Conservation (phyloP, 768 basidiomycete genomes). For the Mycena kentingensis region DNA sequence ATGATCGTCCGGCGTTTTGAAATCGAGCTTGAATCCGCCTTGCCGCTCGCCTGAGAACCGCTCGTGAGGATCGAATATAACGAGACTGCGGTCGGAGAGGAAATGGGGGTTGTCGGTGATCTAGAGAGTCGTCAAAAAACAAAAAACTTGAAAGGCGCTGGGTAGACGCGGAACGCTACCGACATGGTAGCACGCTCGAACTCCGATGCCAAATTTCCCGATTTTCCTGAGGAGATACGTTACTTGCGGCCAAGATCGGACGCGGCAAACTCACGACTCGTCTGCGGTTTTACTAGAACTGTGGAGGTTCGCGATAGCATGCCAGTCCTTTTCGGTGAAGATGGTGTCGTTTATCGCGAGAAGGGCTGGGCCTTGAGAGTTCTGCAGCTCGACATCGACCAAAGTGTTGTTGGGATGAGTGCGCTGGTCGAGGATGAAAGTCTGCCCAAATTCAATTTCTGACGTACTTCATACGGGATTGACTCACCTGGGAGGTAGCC, state of each 20-base stretch:
- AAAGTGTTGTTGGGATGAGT: slow-evolving; percentile 28
- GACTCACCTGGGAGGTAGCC: slow-evolving; percentile 37
- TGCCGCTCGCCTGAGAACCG: slow-evolving; percentile 29
- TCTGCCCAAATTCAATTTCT: too few species aligned
- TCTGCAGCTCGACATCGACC: slow-evolving; percentile 29
- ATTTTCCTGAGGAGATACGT: slow-evolving; percentile 40
- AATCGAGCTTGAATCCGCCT: slow-evolving; percentile 34
- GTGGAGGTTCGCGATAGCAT: slow-evolving; percentile 43
- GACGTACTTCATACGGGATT: too few species aligned
- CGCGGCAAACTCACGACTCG: slow-evolving; percentile 36
- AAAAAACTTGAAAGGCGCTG: neutral
- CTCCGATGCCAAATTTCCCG: slow-evolving; percentile 56
- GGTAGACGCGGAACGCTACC: neutral
- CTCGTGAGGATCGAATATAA: slow-evolving; percentile 46
- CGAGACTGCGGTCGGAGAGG: slow-evolving; percentile 41
- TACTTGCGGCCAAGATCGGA: neutral
- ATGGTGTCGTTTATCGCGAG: slow-evolving; percentile 48
- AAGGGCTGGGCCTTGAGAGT: slow-evolving; percentile 46
- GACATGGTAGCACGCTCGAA: slow-evolving; percentile 55
- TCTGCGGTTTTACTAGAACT: slow-evolving; percentile 49
- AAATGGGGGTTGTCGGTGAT: slow-evolving; percentile 53
- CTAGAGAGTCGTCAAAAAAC: slow-evolving; percentile 33
- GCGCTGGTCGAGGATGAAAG: slow-evolving; percentile 47
- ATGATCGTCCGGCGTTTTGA: slow-evolving; percentile 27
- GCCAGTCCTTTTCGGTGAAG: slow-evolving; percentile 46